Evolutionary conservation across 1,284 basidiomycete genomes (phyloP).

Genomic region (Rhodotorula sp.): DNA sequence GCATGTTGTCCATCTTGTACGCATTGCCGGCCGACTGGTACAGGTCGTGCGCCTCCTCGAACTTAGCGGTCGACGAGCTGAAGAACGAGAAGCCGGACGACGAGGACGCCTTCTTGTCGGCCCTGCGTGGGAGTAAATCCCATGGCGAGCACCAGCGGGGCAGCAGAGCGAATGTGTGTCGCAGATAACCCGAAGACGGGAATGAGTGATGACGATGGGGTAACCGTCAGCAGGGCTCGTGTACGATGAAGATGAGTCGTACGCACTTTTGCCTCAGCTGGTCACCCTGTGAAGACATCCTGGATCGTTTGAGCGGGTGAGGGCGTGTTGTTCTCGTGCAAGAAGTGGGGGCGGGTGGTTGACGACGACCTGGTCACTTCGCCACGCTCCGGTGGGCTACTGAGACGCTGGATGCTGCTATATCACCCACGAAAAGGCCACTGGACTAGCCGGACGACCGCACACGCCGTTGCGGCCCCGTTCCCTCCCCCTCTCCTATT

Average conservation of each 20-base stretch:
- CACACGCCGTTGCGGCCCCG: no score
- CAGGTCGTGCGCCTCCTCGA: slow-evolving; percentile 38
- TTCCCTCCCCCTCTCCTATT: no score
- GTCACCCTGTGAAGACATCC: slow-evolving; percentile 21
- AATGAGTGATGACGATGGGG: background rate
- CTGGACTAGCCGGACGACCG: no score
- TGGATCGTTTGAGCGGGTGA: background rate
- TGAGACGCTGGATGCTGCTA: no score
- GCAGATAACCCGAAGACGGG: no score
- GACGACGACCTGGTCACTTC: no score
- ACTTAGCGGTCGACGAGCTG: slow-evolving; percentile 32
- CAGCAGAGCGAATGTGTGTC: background rate
- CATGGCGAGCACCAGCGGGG: no score
- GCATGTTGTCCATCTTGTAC: slow-evolving; percentile 90
- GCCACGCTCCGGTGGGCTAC: no score
- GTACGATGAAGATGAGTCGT: background rate
- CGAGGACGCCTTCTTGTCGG: slow-evolving; percentile 39
- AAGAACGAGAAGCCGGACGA: slow-evolving; percentile 37
- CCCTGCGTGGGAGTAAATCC: background rate
- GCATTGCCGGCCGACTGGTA: slow-evolving; percentile 64
- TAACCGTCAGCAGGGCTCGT: background rate
- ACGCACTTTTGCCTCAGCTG: slow-evolving; percentile 25
- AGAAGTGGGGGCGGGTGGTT: background rate
- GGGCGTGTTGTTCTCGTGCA: background rate
- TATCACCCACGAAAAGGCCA: no score